These are phyloP conservation scores for Anastatica hierochuntica DNA, from an alignment of 345 rosid species.

Conservation along the genomic window DNA sequence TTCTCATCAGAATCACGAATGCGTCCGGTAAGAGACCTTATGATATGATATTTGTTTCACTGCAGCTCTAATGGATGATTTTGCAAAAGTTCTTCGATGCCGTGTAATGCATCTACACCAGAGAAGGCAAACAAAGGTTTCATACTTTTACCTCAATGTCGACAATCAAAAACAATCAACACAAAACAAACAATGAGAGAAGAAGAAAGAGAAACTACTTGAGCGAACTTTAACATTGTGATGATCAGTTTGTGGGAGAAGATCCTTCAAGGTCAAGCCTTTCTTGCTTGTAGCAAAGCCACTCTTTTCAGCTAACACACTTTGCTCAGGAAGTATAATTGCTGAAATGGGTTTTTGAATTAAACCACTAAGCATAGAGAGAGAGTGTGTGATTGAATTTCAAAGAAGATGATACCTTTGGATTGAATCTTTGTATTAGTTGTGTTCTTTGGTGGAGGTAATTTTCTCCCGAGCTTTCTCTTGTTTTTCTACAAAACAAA, in stretches of 20 bases:
- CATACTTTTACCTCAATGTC: too few species aligned
- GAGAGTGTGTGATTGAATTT: background rate
- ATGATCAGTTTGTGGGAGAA: conserved; percentile 75
- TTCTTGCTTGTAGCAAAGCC: conserved; percentile 81
- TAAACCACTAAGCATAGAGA: too few species aligned
- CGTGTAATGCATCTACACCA: conserved; percentile 70
- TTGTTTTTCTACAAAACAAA: conserved; percentile 64
- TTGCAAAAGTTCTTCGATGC: conserved; percentile 55
- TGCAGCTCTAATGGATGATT: conserved; percentile 61
- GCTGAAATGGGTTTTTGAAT: too few species aligned
- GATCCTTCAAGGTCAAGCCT: conserved; percentile 81
- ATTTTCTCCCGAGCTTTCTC: conserved; percentile 74
- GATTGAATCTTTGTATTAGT: conserved; percentile 82
- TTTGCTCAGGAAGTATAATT: conserved; percentile 84
- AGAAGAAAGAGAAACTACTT: conserved; percentile 25
- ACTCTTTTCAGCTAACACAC: conserved; percentile 64
- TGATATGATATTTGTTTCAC: conserved; percentile 39
- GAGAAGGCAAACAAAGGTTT: too few species aligned
- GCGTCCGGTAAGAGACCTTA: conserved; percentile 66
- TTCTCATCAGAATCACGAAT: conserved; percentile 51
- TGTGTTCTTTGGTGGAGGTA: conserved; percentile 82
- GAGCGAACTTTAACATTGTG: conserved; percentile 74
- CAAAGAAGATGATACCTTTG: conserved; percentile 45
- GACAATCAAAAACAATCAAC: background rate
- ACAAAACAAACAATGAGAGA: background rate